Evolutionary conservation across 2,329 filamentous ascomycete genomes (phyloP).

Genomic region (Aplosporella prunicola): DNA sequence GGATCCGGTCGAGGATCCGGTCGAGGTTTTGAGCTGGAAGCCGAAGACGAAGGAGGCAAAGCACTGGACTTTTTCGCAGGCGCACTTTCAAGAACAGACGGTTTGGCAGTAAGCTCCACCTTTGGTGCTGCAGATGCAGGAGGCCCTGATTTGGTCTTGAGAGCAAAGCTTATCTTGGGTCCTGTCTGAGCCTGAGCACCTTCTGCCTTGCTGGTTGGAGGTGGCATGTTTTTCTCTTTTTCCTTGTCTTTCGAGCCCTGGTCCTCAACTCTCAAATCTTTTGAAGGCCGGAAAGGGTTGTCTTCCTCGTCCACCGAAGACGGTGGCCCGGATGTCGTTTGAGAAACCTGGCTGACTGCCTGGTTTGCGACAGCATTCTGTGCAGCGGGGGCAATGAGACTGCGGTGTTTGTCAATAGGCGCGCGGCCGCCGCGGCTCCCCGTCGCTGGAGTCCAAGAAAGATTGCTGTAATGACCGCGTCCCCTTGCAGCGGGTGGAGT

Average conservation of each 20-base stretch:
- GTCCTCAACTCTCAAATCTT: constrained; percentile 58
- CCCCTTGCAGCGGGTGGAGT: constrained; percentile 41
- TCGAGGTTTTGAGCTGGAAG: constrained; percentile 4
- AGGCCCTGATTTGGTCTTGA: constrained; percentile 62
- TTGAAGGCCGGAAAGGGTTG: constrained; percentile 53
- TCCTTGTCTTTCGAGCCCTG: constrained; percentile 42
- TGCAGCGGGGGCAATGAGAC: constrained; percentile 13
- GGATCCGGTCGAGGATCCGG: background rate
- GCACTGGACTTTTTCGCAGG: constrained; percentile 25
- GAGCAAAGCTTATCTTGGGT: constrained; percentile 84
- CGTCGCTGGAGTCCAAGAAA: constrained; percentile 59
- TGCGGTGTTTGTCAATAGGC: constrained; percentile 26
- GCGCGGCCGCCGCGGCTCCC: constrained; percentile 44
- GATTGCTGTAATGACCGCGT: constrained; percentile 53
- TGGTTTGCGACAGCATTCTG: constrained; percentile 11
- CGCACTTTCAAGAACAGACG: constrained; percentile 29
- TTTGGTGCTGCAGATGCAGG: constrained; percentile 44
- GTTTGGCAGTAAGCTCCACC: constrained; percentile 34
- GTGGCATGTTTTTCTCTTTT: constrained; percentile 47
- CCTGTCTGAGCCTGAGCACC: constrained; percentile 44
- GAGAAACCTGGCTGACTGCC: too few relatives aligned
- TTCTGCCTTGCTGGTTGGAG: constrained; percentile 46
- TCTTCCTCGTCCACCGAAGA: constrained; percentile 45
- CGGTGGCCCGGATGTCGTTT: constrained; percentile 14
- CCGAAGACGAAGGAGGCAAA: background rate